A percentile compares a stretch with the other conserved stretches of the same genome.
Conservation (phyloP, 2,329 filamentous ascomycete genomes). For the Akanthomyces lecanii region DNA sequence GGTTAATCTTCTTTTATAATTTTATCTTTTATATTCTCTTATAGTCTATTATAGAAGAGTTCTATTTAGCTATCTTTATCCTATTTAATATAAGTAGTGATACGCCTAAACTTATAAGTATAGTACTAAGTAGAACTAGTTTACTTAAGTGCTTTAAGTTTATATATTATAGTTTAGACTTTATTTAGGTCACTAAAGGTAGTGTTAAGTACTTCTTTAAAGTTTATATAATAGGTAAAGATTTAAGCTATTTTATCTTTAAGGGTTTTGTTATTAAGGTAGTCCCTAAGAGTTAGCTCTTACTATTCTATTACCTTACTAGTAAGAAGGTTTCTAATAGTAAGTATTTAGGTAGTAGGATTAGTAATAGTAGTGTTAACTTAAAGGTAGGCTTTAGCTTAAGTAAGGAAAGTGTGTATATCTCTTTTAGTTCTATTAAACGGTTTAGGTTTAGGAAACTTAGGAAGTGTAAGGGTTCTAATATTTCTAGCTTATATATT, state of each 20-base stretch:
- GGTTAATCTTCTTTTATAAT: not conserved
- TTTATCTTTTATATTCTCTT: not conserved
- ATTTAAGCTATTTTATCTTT: not conserved
- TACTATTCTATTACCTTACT: not conserved
- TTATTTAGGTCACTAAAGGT: not conserved
- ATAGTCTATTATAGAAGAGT: not conserved
- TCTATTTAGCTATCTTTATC: not conserved
- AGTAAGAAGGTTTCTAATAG: not conserved
- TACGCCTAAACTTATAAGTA: not conserved
- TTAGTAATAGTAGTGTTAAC: not conserved
- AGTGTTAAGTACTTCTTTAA: not conserved
- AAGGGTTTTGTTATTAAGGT: not conserved
- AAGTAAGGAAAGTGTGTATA: not conserved
- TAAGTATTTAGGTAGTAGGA: not conserved
- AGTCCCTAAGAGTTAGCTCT: no score
- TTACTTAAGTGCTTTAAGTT: not conserved
- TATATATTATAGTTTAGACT: not conserved
- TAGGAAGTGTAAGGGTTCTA: not conserved
- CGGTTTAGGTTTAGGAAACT: not conserved
- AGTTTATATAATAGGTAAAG: not conserved
- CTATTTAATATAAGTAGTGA: not conserved
- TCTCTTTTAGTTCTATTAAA: not conserved
- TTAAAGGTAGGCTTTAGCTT: not conserved
- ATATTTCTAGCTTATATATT: not conserved
- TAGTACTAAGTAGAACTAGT: not conserved